Percentiles rank a stretch among this genome's conserved stretches.
Evolutionary conservation across 352 stramenopile genomes (phyloP).

Genomic region (Plasmopara halstedii): DNA sequence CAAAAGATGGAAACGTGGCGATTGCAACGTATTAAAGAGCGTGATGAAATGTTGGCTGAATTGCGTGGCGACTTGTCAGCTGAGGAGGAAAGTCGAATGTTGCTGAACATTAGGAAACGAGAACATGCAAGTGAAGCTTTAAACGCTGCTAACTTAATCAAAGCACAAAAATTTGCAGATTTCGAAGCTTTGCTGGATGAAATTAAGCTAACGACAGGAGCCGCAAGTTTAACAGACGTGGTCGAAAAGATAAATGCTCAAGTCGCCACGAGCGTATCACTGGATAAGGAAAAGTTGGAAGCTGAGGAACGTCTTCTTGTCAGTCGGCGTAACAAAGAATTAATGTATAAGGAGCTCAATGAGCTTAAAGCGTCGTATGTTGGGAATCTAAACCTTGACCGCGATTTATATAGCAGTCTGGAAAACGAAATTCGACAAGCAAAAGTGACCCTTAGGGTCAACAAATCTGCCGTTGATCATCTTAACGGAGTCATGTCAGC

Average conservation of each 20-base stretch:
- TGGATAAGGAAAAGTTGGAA: constrained; percentile 70
- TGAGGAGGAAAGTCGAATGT: constrained; percentile 48
- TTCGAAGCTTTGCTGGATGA: constrained; percentile 57
- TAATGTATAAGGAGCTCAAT: constrained; percentile 48
- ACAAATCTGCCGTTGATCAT: constrained; percentile 68
- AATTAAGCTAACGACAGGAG: constrained; percentile 62
- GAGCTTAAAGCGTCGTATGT: constrained; percentile 77
- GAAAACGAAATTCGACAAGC: constrained; percentile 71
- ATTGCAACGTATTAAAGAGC: constrained; percentile 59
- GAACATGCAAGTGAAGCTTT: constrained; percentile 59
- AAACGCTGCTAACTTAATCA: constrained; percentile 52
- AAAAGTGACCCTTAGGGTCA: constrained; percentile 63
- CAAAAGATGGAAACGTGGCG: constrained; percentile 79
- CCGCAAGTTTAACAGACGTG: constrained; percentile 40
- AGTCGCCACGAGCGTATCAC: constrained; percentile 39
- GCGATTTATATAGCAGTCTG: constrained; percentile 73
- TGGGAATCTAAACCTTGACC: constrained; percentile 67
- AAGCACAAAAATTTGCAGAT: constrained; percentile 61
- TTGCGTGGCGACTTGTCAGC: constrained; percentile 61
- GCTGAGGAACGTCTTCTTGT: constrained; percentile 45
- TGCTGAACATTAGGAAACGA: constrained; percentile 55
- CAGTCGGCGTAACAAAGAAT: constrained; percentile 57
- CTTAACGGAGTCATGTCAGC: constrained; percentile 67
- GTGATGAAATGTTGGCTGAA: constrained; percentile 67
- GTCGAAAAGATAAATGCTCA: constrained; percentile 70